phyloP scores from a whole-genome alignment of 2,329 filamentous ascomycete genomes.

The Beauveria rudraprayagi region DNA sequence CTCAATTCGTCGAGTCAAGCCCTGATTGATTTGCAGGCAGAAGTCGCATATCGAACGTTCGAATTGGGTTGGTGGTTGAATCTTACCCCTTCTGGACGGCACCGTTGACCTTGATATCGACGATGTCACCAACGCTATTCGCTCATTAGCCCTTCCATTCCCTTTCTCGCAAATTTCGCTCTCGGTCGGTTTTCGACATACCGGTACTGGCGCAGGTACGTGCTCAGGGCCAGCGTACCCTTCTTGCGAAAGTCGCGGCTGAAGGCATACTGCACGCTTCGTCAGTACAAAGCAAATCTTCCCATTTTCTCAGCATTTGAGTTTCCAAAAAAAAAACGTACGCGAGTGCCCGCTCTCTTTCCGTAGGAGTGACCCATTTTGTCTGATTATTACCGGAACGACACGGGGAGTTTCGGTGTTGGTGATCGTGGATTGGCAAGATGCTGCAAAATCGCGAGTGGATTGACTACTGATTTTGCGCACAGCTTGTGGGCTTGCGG shows the following conservation, averaged over 20 bases:
- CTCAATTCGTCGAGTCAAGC: not conserved
- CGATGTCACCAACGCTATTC: conserved; percentile 86
- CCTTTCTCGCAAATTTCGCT: conserved; percentile 33
- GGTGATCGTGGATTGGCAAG: conserved; percentile 35
- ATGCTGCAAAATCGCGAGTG: conserved; percentile 19
- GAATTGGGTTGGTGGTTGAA: conserved; percentile 1
- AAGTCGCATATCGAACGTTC: not conserved
- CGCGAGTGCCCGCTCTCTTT: conserved; percentile 79
- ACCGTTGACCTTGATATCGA: conserved; percentile 98
- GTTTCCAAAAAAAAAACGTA: conserved; percentile 37
- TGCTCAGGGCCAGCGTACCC: conserved; percentile 87
- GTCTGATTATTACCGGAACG: conserved; percentile 40
- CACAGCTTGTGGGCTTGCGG: conserved; percentile 29
- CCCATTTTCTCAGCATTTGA: conserved; percentile 2
- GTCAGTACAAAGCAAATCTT: conserved; percentile 21
- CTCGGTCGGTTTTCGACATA: conserved; percentile 27
- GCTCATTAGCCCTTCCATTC: conserved; percentile 7
- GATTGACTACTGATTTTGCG: conserved; percentile 31
- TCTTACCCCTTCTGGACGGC: conserved; percentile 94
- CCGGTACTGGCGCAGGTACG: conserved; percentile 93
- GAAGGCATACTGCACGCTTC: conserved; percentile 67
- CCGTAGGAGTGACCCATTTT: conserved; percentile 81
- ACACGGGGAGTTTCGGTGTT: conserved; percentile 24
- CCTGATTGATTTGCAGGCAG: not conserved
- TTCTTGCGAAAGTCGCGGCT: conserved; percentile 89